Conservation (phyloP, 129 eudicot species). For the Calendula officinalis region DNA sequence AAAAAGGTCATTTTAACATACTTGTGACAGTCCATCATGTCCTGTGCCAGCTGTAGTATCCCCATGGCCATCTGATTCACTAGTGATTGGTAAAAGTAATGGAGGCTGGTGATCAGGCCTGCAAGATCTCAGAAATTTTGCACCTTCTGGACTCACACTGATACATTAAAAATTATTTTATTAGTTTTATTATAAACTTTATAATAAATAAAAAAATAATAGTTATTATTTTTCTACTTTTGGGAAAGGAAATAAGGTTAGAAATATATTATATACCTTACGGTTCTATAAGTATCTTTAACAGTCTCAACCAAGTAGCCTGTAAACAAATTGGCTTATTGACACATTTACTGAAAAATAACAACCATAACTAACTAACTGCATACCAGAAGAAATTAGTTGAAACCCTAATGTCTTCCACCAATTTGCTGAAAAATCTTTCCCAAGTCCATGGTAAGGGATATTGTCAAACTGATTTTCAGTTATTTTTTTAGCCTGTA, state of each 20-base stretch:
- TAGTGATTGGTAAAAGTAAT: conserved; percentile 55
- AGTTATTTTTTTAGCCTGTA: conserved; percentile 70
- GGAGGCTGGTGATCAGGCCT: conserved; percentile 91
- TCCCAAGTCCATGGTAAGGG: conserved; percentile 90
- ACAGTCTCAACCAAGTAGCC: conserved; percentile 78
- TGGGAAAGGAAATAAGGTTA: background rate
- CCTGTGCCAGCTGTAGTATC: conserved; percentile 35
- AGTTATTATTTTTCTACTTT: background rate
- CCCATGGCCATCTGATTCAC: conserved; percentile 50
- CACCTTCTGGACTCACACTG: conserved; percentile 80
- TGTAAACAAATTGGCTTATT: conserved; percentile 41
- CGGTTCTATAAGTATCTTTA: conserved; percentile 51
- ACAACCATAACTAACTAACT: background rate
- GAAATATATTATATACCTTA: conserved; percentile 59
- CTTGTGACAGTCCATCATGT: conserved; percentile 60
- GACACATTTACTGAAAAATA: background rate
- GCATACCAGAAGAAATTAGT: conserved; percentile 70
- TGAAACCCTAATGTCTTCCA: conserved; percentile 81
- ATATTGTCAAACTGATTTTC: conserved; percentile 77
- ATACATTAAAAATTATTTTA: conserved; percentile 19
- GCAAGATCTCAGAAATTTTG: conserved; percentile 62
- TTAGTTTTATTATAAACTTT: conserved; percentile 19
- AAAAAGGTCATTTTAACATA: conserved; percentile 23
- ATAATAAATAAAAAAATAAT: conserved; percentile 3
- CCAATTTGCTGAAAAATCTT: conserved; percentile 82